Percentiles rank a stretch among this genome's conserved stretches.
These are phyloP conservation scores for Fraxinus platypoda DNA, from an alignment of 305 asterid species.

Conservation along the genomic window DNA sequence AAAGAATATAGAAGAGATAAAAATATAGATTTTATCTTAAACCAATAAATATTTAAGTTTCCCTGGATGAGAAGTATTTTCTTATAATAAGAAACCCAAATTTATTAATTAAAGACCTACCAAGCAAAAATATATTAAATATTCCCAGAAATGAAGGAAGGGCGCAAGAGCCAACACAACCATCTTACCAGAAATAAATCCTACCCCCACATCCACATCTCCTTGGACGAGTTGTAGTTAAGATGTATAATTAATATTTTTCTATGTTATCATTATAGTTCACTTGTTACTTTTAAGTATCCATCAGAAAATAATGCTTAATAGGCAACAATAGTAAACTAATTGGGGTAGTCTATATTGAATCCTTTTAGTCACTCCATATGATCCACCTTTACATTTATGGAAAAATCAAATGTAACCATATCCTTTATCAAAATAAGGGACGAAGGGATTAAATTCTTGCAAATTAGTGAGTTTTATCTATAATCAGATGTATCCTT, in stretches of 20 bases:
- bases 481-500: neutral
- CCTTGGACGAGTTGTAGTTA: neutral
- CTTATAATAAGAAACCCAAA: neutral
- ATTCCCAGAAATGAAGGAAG: neutral
- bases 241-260: constrained; percentile 9
- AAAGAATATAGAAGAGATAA: neutral
- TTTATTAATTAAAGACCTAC: neutral
- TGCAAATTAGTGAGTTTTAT: neutral
- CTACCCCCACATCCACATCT: neutral
- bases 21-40: neutral
- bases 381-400: neutral
- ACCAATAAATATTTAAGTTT: constrained; percentile 8
- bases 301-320: constrained; percentile 15
- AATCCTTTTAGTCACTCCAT: neutral
- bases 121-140: neutral
- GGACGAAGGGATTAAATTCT: neutral
- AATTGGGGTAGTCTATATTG: neutral
- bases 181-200: neutral
- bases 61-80: neutral
- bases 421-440: neutral
- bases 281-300: constrained; percentile 5
- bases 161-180: neutral
- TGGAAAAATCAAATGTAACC: neutral
- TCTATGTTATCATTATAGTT: neutral
- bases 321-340: constrained; percentile 11